Conservation (phyloP, 176 grass and related monocot genomes). For the Aegilops longissima region DNA sequence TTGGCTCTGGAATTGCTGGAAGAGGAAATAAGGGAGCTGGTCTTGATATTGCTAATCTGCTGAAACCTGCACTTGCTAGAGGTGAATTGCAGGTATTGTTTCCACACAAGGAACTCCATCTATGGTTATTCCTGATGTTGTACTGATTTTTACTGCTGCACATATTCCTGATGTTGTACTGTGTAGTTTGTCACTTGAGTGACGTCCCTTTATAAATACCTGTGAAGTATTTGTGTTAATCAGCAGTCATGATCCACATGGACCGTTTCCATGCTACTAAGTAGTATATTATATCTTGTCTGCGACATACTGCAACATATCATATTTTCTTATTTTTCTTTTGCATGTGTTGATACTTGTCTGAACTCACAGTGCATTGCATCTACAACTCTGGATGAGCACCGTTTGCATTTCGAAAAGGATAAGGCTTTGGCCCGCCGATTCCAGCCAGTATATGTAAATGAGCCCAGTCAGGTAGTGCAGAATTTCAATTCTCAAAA, state of each 20-base stretch:
- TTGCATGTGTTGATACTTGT: not conserved
- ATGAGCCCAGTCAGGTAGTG: conserved; percentile 86
- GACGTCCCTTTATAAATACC: not conserved
- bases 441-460: conserved; percentile 86
- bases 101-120: not conserved
- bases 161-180: conserved; percentile 16
- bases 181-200: conserved; percentile 22
- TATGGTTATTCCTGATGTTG: not conserved
- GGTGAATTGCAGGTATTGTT: conserved; percentile 84
- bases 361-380: conserved; percentile 77
- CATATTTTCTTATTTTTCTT: conserved; percentile 5
- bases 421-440: conserved; percentile 97
- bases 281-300: conserved; percentile 6
- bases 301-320: not conserved
- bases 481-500: conserved; percentile 18
- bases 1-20: conserved; percentile 84
- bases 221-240: conserved; percentile 15
- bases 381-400: conserved; percentile 86
- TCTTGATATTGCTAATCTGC: conserved; percentile 96
- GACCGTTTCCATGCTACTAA: not conserved
- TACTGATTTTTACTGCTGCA: not conserved
- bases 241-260: not conserved
- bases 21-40: conserved; percentile 94
- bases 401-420: conserved; percentile 91
- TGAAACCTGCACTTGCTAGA: conserved; percentile 93